A percentile compares a stretch with the other conserved stretches of the same genome.
phyloP scores from a whole-genome alignment of 1,284 basidiomycete species.

The Sanghuangporus baumii region DNA sequence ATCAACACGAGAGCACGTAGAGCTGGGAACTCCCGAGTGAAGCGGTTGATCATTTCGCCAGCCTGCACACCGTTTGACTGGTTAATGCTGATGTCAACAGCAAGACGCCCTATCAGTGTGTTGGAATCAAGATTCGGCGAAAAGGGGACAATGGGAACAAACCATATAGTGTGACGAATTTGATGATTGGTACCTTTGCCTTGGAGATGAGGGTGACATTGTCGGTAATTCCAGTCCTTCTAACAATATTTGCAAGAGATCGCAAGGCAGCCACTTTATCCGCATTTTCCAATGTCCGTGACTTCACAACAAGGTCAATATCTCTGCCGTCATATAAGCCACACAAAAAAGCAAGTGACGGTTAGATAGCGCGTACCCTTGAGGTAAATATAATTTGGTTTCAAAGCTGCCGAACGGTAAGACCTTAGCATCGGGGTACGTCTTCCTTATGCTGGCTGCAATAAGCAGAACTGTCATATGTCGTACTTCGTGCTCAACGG shows the following conservation, averaged over 20 bases:
- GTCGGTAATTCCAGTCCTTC: constrained; percentile 54
- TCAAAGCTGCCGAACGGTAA: constrained; percentile 90
- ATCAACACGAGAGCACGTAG: constrained; percentile 80
- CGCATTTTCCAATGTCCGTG: constrained; percentile 56
- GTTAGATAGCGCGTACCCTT: constrained; percentile 55
- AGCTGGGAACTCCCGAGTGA: constrained; percentile 71
- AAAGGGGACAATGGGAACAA: constrained; percentile 13
- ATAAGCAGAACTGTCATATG: constrained; percentile 74
- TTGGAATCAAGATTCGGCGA: not conserved
- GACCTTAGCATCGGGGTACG: constrained; percentile 80
- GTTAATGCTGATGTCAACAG: constrained; percentile 90
- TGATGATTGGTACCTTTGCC: constrained; percentile 92
- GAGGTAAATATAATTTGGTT: constrained; percentile 91
- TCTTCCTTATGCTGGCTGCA: constrained; percentile 53
- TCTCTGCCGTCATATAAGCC: constrained; percentile 40
- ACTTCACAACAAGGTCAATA: constrained; percentile 73
- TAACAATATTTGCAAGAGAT: constrained; percentile 59
- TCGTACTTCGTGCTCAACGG: constrained; percentile 80
- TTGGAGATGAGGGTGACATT: constrained; percentile 82
- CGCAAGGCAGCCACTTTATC: constrained; percentile 56
- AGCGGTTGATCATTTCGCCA: constrained; percentile 78
- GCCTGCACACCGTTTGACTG: constrained; percentile 82
- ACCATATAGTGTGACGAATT: constrained; percentile 75
- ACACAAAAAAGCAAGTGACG: not conserved
- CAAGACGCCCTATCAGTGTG: constrained; percentile 53